A percentile compares a stretch with the other conserved stretches of the same genome.
Conservation (phyloP, 192 early-diverging fungal species). For the Pecoramyces ruminantium region DNA sequence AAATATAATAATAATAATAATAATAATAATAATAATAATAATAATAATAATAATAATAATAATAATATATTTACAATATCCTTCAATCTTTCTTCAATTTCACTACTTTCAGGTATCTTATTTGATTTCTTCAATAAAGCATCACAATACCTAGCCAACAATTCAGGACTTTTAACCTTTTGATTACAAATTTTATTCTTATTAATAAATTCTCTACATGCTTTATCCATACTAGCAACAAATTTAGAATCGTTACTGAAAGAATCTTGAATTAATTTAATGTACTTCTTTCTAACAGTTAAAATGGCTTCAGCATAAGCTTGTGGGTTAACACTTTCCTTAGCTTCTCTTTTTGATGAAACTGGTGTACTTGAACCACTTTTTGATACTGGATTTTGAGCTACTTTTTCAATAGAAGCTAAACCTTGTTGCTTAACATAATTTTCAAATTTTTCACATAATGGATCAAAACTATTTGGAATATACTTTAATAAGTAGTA, state of each 20-base stretch:
- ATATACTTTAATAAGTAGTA: slow-evolving; percentile 65
- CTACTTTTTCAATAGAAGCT: slow-evolving; percentile 60
- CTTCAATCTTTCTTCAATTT: slow-evolving; percentile 48
- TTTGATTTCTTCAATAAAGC: slow-evolving; percentile 44
- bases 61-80: slow-evolving; percentile 22
- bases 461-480: slow-evolving; percentile 62
- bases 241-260: slow-evolving; percentile 76
- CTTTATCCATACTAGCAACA: slow-evolving; percentile 79
- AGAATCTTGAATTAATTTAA: slow-evolving; percentile 52
- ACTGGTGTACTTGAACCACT: slow-evolving; percentile 2
- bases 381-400: slow-evolving; percentile 12
- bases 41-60: too few relatives aligned
- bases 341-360: slow-evolving; percentile 5
- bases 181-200: slow-evolving; percentile 61
- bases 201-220: slow-evolving; percentile 88
- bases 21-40: too few relatives aligned
- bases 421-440: slow-evolving; percentile 67
- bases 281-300: slow-evolving; percentile 71
- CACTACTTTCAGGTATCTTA: slow-evolving; percentile 26
- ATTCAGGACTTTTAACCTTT: slow-evolving; percentile 25
- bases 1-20: too few relatives aligned
- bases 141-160: slow-evolving; percentile 72
- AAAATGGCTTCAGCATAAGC: slow-evolving; percentile 76
- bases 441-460: slow-evolving; percentile 54
- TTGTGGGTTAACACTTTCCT: slow-evolving; percentile 41